Conservation (phyloP, 768 basidiomycete genomes). For the Grammothele lineata region DNA sequence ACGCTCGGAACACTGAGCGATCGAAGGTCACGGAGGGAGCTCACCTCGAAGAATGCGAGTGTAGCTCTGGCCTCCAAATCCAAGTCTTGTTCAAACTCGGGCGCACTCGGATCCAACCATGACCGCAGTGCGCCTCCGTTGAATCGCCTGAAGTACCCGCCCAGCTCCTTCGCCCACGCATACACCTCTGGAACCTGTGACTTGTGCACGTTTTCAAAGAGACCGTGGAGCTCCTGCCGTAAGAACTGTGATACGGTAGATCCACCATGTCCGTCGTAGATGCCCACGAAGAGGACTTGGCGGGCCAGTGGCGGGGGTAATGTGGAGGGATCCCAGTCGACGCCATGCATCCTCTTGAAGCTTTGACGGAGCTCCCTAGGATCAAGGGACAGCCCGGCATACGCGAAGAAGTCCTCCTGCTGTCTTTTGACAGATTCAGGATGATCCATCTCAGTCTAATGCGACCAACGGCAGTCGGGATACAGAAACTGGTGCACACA, state of each 20-base stretch:
- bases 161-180: constrained; percentile 71
- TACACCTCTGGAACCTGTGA: constrained; percentile 69
- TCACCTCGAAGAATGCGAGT: constrained; percentile 80
- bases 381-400: constrained; percentile 69
- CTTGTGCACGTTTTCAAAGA: constrained; percentile 78
- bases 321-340: constrained; percentile 69
- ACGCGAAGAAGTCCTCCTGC: constrained; percentile 85
- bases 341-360: constrained; percentile 54
- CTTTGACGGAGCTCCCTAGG: constrained; percentile 68
- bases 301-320: constrained; percentile 54
- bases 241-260: constrained; percentile 85
- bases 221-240: constrained; percentile 77
- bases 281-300: constrained; percentile 83
- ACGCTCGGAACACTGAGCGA: too few species aligned
- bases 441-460: too few species aligned
- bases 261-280: constrained; percentile 94
- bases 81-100: constrained; percentile 31
- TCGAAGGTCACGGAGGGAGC: too few species aligned
- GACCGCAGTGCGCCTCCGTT: constrained; percentile 72
- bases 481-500: constrained; percentile 29
- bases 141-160: constrained; percentile 91
- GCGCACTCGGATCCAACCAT: constrained; percentile 42
- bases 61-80: constrained; percentile 86
- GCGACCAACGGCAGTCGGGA: constrained; percentile 6
- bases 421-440: constrained; percentile 46